These are phyloP conservation scores for Suillus fuscotomentosus DNA, from an alignment of 768 basidiomycete species.

Conservation along the genomic window DNA sequence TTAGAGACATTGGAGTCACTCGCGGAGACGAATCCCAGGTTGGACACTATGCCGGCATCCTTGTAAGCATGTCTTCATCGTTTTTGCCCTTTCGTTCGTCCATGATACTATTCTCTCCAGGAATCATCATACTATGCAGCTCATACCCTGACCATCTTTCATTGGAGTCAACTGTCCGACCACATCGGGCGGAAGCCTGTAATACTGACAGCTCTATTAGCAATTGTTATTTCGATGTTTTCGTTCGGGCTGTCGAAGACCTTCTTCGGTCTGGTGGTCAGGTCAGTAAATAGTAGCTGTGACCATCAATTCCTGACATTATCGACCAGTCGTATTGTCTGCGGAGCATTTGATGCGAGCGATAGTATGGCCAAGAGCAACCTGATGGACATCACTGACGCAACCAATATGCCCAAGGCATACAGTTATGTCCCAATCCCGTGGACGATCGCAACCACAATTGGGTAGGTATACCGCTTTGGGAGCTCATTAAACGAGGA, in stretches of 20 bases:
- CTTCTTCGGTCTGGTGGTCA: constrained; percentile 9
- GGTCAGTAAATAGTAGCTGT: constrained; percentile 16
- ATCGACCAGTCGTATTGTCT: constrained; percentile 37
- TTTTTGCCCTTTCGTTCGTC: constrained; percentile 29
- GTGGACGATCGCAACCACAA: constrained; percentile 39
- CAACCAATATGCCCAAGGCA: constrained; percentile 33
- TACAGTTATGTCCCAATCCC: constrained; percentile 58
- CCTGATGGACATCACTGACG: constrained; percentile 37
- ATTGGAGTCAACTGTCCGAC: constrained; percentile 52
- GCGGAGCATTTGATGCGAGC: constrained; percentile 54
- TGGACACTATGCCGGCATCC: constrained; percentile 47
- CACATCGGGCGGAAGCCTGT: constrained; percentile 48
- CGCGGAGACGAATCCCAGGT: constrained; percentile 43
- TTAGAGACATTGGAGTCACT: constrained; percentile 34
- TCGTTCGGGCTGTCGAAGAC: constrained; percentile 47
- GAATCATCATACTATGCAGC: constrained; percentile 49
- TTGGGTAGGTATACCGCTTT: constrained; percentile 35
- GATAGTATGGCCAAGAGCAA: constrained; percentile 45
- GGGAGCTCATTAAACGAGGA: not conserved
- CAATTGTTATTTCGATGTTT: constrained; percentile 43
- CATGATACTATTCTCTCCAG: constrained; percentile 21
- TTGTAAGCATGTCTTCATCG: constrained; percentile 32
- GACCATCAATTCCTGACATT: not conserved
- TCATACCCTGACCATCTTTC: constrained; percentile 43
- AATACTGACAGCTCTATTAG: constrained; percentile 42